Conservation (phyloP, 306 rosid genomes). For the Quillaja saponaria region DNA sequence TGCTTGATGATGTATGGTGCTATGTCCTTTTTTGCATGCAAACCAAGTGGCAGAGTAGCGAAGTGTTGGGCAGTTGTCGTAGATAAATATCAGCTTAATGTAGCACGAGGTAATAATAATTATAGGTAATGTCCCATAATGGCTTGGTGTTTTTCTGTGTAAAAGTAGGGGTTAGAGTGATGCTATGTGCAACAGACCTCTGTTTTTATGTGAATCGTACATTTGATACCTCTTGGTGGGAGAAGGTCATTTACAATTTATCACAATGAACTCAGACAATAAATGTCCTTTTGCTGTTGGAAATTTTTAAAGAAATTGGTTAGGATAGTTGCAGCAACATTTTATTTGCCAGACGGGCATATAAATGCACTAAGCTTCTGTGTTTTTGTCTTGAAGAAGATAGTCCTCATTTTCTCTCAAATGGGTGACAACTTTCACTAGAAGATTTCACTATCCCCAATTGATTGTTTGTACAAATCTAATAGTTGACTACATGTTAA, state of each 20-base stretch:
- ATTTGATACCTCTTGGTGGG: conserved; percentile 5
- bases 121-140: neutral
- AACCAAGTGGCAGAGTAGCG: conserved; percentile 4
- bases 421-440: neutral
- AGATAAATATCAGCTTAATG: conserved; percentile 3
- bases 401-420: neutral
- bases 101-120: neutral
- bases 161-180: neutral
- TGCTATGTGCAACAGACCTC: conserved; percentile 6
- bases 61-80: conserved; percentile 6
- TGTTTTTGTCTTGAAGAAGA: no score
- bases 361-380: no score
- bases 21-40: neutral
- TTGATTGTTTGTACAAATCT: no score
- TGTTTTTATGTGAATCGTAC: neutral
- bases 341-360: neutral
- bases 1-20: neutral
- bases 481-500: no score
- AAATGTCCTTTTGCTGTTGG: conserved; percentile 22
- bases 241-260: conserved; percentile 24
- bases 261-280: conserved; percentile 1
- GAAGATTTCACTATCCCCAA: no score
- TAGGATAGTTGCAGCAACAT: conserved; percentile 14
- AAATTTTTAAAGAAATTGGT: conserved; percentile 18
- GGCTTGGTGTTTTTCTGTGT: conserved; percentile 14